Conservation (phyloP, 2,329 filamentous ascomycete genomes). For the Neoascochyta sp. region DNA sequence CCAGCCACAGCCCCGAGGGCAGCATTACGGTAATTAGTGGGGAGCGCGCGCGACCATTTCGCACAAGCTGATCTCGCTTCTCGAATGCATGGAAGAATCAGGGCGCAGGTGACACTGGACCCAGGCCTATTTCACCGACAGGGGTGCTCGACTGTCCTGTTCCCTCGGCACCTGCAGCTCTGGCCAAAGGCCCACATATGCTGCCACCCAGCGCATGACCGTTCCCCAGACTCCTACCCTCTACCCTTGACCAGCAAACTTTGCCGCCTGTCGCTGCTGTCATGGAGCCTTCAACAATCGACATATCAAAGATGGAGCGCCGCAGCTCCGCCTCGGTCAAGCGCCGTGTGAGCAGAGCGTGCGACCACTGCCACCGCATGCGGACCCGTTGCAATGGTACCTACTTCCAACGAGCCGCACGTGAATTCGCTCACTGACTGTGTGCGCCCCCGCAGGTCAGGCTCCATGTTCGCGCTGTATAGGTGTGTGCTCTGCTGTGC, state of each 20-base stretch:
- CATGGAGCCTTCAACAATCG: slow-evolving; percentile 28
- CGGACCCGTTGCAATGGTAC: slow-evolving; percentile 81
- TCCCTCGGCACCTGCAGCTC: slow-evolving; percentile 33
- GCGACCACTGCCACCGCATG: slow-evolving; percentile 93
- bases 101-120: slow-evolving; percentile 35
- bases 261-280: slow-evolving; percentile 14
- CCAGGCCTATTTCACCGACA: slow-evolving; percentile 21
- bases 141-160: too few species aligned
- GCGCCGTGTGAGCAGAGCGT: slow-evolving; percentile 84
- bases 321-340: slow-evolving; percentile 62
- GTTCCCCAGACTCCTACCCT: slow-evolving; percentile 23
- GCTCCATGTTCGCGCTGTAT: slow-evolving; percentile 88
- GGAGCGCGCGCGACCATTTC: slow-evolving; percentile 32
- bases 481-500: slow-evolving; percentile 66
- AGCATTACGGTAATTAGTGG: slow-evolving; percentile 24
- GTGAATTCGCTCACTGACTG: slow-evolving; percentile 4
- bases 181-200: slow-evolving; percentile 34
- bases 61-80: slow-evolving; percentile 36
- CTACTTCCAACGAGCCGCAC: too few species aligned
- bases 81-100: slow-evolving; percentile 40
- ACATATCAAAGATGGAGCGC: slow-evolving; percentile 30
- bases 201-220: slow-evolving; percentile 37
- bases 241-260: slow-evolving; percentile 6
- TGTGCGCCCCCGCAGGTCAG: slow-evolving; percentile 49
- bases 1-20: slow-evolving; percentile 22